A percentile compares a stretch with the other conserved stretches of the same genome.
phyloP scores from a whole-genome alignment of 768 basidiomycete species.

The Boletales sp. region DNA sequence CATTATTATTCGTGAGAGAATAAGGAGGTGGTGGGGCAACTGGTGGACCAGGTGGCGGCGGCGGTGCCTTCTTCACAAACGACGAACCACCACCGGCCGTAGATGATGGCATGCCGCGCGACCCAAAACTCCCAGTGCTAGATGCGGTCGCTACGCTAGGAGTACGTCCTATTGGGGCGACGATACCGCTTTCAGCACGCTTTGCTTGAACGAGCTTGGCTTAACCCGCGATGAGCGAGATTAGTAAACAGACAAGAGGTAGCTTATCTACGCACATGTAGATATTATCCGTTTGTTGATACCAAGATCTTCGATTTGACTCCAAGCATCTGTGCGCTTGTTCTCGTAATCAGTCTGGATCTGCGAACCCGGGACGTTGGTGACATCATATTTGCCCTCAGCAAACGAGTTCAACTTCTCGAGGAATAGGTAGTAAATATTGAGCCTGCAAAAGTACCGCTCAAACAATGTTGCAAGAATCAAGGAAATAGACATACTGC shows the following conservation, averaged over 20 bases:
- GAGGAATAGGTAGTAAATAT: slow-evolving; percentile 89
- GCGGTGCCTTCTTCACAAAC: slow-evolving; percentile 43
- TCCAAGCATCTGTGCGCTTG: slow-evolving; percentile 80
- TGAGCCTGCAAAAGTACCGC: slow-evolving; percentile 52
- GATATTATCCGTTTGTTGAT: slow-evolving; percentile 84
- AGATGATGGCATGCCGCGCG: slow-evolving; percentile 25
- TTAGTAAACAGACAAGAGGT: not conserved
- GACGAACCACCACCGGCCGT: slow-evolving; percentile 20
- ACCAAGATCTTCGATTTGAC: slow-evolving; percentile 70
- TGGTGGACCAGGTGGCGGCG: slow-evolving; percentile 27
- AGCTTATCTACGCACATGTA: slow-evolving; percentile 57
- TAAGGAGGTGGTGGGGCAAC: slow-evolving; percentile 45
- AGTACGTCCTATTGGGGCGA: slow-evolving; percentile 36
- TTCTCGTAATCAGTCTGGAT: slow-evolving; percentile 76
- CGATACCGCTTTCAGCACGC: slow-evolving; percentile 31
- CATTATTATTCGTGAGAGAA: slow-evolving; percentile 16
- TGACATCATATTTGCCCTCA: slow-evolving; percentile 70
- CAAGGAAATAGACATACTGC: slow-evolving; percentile 64
- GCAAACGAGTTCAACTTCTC: slow-evolving; percentile 92
- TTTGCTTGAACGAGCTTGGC: slow-evolving; percentile 66
- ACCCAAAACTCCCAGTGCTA: slow-evolving; percentile 24
- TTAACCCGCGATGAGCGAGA: slow-evolving; percentile 27
- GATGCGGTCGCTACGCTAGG: slow-evolving; percentile 24
- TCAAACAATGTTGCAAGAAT: not conserved
- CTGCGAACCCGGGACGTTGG: slow-evolving; percentile 60